Evolutionary conservation across 2,329 filamentous ascomycete species (phyloP), one percentile per base, ranked within the genome.

Genomic region (Fusarium verticillioides): DNA sequence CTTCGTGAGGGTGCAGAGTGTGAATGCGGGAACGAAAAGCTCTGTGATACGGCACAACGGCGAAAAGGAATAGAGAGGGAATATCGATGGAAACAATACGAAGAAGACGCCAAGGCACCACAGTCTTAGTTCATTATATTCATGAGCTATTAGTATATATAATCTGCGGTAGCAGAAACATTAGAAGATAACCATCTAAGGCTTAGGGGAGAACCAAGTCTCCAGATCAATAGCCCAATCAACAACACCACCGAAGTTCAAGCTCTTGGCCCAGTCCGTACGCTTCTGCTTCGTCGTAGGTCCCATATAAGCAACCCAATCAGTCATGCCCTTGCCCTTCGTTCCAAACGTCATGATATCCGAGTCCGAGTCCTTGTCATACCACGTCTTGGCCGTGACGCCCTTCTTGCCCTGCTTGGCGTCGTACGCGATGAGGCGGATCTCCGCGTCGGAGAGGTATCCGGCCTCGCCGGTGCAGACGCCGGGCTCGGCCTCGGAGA

Each of bases 31-130:
- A 78, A 89, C 67, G 69, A 82, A 32, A 82, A 81, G 65, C 77
- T 88, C 9, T 89, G 87, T 65, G 87, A 89, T 76, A 87, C 86
- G 23, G 86, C 86, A 12, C 86, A 87, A 78, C 74, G 79, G 34
- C 75, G 83, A 8, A 75, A 75, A 28, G 87, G 87, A 4, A 76
- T 87, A 7, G 85, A 87, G 78, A 83, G 82, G 64, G 87, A 86
- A 77, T 87, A 87, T 63, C 78, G 85, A n/a, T 87, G 85, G 85
- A 85, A 86, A 63, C 75, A 80, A 53, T 76, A 79, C 26, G 77
- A 77, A 19, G 63, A 74, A 32, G 77, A 78, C 39, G 71, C 62
- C 1, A 75, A 70, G 19, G 32, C 21, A 42, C 40, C 37, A 4
- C 8, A 56, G 4, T 19, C 23, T 9, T 62, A 71, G 39, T 18